Percentiles rank a stretch among this genome's conserved stretches.
phyloP scores from a whole-genome alignment of 2,329 filamentous ascomycete genomes.

The Fusarium sp. region DNA sequence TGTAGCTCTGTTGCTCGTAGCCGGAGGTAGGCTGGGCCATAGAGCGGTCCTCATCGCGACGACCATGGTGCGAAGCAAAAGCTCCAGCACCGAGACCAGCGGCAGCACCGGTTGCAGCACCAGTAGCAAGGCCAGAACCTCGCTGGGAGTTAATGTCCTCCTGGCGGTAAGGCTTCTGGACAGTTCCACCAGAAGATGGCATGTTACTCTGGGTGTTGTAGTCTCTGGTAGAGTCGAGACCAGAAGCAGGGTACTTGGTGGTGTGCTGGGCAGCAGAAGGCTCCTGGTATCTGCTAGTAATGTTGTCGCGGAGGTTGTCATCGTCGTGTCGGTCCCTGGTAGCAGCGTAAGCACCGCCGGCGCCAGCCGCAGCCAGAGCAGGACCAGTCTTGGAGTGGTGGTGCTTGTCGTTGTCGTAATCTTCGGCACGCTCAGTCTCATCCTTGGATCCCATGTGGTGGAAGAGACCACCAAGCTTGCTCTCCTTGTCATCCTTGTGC shows the following conservation, averaged over 20 bases:
- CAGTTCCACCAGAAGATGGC: neutral
- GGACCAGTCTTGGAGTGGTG: slow-evolving; percentile 23
- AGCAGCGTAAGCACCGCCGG: slow-evolving; percentile 32
- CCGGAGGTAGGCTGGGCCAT: neutral
- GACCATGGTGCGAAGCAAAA: slow-evolving; percentile 7
- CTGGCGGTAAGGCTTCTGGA: neutral
- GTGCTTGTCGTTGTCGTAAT: slow-evolving; percentile 7
- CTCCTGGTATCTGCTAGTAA: neutral
- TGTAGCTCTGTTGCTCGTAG: neutral
- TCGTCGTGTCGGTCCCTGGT: slow-evolving; percentile 21
- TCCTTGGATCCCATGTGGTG: slow-evolving; percentile 26
- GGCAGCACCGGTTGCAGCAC: slow-evolving; percentile 2
- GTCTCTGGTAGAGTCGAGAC: neutral
- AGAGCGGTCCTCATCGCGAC: neutral
- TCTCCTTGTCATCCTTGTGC: slow-evolving; percentile 24
- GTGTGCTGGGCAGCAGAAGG: neutral
- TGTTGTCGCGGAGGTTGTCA: neutral
- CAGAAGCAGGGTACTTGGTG: slow-evolving; percentile 11
- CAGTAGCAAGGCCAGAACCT: neutral
- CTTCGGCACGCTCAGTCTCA: neutral
- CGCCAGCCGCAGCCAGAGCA: slow-evolving; percentile 33
- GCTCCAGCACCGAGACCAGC: slow-evolving; percentile 23
- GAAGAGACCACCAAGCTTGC: slow-evolving; percentile 22
- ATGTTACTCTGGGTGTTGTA: neutral
- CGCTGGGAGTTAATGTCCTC: neutral